These are phyloP conservation scores for Knoxdaviesia capensis DNA, from an alignment of 2,329 filamentous ascomycete genomes.

Conservation along the genomic window DNA sequence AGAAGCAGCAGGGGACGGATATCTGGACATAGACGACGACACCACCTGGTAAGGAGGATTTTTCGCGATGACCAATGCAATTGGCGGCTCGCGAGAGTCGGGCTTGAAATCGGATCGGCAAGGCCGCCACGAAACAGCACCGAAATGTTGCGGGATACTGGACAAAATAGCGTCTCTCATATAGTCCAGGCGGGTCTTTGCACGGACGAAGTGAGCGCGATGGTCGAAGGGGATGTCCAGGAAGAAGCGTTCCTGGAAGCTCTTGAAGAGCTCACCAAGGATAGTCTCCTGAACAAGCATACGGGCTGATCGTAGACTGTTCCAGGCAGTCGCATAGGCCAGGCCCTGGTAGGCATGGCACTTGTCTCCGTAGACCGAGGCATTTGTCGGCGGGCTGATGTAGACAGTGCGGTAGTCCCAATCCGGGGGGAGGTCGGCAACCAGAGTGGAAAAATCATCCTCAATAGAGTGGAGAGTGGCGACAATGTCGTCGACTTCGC, in stretches of 20 bases:
- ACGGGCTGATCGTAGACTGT: constrained; percentile 22
- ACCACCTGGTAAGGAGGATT: constrained; percentile 12
- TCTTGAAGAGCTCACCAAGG: constrained; percentile 19
- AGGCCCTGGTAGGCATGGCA: constrained; percentile 26
- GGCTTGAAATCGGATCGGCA: constrained; percentile 1
- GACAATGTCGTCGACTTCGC: constrained; percentile 15
- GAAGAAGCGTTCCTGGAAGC: constrained; percentile 9
- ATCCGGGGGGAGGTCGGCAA: constrained; percentile 16
- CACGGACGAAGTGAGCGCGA: constrained; percentile 15
- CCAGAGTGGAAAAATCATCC: constrained; percentile 18
- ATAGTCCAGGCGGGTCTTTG: constrained; percentile 16
- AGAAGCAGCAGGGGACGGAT: constrained; percentile 10
- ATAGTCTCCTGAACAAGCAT: constrained; percentile 27
- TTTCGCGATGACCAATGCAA: constrained; percentile 11
- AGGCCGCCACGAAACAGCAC: constrained; percentile 15
- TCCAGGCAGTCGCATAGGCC: constrained; percentile 26
- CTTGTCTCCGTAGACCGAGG: constrained; percentile 5
- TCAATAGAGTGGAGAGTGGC: constrained; percentile 19
- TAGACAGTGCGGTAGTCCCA: constrained; percentile 21
- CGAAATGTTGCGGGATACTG: constrained; percentile 28
- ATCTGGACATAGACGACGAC: background rate
- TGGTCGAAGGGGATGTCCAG: constrained; percentile 11
- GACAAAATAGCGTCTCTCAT: constrained; percentile 22
- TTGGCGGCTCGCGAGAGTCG: constrained; percentile 6
- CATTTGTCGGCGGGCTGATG: constrained; percentile 12